Percentiles rank a stretch among this genome's conserved stretches.
Evolutionary conservation across 1,139 yeast species (phyloP).

Genomic region (Suhomyces bokatorum): DNA sequence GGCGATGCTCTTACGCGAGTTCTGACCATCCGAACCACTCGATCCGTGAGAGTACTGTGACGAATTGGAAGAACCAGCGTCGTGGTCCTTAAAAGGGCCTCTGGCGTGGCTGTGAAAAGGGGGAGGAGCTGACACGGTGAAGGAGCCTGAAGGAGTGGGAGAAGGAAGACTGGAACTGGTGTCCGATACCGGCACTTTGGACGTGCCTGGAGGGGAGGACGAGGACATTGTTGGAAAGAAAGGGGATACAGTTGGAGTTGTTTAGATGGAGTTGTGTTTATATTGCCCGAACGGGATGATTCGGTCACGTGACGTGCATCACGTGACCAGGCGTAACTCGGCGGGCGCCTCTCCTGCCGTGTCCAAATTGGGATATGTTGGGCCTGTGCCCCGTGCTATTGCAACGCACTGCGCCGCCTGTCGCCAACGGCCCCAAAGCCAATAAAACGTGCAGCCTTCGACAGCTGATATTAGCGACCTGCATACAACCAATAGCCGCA

Average conservation of each 20-base stretch:
- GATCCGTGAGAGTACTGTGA: conserved; percentile 7
- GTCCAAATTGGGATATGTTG: too few relatives aligned
- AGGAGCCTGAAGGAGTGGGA: neutral
- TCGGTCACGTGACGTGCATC: neutral
- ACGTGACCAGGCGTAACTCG: neutral
- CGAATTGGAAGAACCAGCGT: conserved; percentile 5
- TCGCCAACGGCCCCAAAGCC: too few relatives aligned
- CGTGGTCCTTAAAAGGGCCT: neutral
- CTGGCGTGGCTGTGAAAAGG: neutral
- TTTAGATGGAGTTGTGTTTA: conserved; percentile 9
- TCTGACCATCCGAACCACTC: conserved; percentile 3
- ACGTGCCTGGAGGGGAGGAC: neutral
- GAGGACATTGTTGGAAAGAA: conserved; percentile 3
- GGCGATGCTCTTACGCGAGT: conserved; percentile 5
- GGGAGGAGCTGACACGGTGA: neutral
- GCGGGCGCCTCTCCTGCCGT: too few relatives aligned
- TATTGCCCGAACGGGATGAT: conserved; percentile 13
- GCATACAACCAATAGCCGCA: neutral
- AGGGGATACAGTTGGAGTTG: neutral
- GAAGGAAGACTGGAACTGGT: neutral
- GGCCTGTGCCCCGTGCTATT: too few relatives aligned
- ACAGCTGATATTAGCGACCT: neutral
- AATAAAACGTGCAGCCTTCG: too few relatives aligned
- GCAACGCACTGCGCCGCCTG: too few relatives aligned
- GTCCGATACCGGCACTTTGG: neutral